Evolutionary conservation across 2,329 filamentous ascomycete genomes (phyloP).

Genomic region (Clathrospora elynae): DNA sequence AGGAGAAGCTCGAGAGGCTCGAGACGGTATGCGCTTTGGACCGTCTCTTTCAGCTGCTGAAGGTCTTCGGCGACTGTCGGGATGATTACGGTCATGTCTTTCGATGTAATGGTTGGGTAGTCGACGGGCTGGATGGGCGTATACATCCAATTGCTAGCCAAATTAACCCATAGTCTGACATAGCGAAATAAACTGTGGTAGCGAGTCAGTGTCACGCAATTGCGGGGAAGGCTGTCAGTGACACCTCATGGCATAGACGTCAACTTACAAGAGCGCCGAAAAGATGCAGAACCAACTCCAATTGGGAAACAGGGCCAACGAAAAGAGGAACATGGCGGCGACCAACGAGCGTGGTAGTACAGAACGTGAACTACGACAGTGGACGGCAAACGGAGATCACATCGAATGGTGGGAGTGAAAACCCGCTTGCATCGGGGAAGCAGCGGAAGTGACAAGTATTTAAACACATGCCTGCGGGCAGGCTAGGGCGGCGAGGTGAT

Average conservation of each 20-base stretch:
- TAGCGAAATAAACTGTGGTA: conserved; percentile 79
- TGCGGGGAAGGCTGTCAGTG: conserved; percentile 10
- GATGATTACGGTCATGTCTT: conserved; percentile 92
- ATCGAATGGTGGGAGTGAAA: conserved; percentile 47
- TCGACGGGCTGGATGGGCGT: conserved; percentile 81
- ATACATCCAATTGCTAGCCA: conserved; percentile 77
- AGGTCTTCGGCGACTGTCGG: conserved; percentile 89
- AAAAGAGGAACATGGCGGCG: conserved; percentile 48
- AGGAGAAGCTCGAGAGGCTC: conserved; percentile 76
- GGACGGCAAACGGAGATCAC: conserved; percentile 48
- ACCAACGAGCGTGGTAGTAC: conserved; percentile 47
- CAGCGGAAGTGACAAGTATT: conserved; percentile 48
- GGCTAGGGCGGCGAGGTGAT: conserved; percentile 47
- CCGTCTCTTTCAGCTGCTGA: conserved; percentile 79
- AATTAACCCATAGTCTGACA: conserved; percentile 81
- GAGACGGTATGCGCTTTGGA: conserved; percentile 76
- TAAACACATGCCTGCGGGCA: conserved; percentile 48
- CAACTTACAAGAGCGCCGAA: conserved; percentile 44
- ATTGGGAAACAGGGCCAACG: conserved; percentile 44
- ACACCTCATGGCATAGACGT: conserved; percentile 2
- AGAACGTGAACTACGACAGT: conserved; percentile 42
- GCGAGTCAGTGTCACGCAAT: conserved; percentile 30
- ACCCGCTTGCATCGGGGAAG: conserved; percentile 48
- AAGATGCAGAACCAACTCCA: conserved; percentile 50
- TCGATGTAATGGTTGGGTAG: conserved; percentile 76